phyloP scores from a whole-genome alignment of 2,329 filamentous ascomycete species.

The Massarina eburnea region DNA sequence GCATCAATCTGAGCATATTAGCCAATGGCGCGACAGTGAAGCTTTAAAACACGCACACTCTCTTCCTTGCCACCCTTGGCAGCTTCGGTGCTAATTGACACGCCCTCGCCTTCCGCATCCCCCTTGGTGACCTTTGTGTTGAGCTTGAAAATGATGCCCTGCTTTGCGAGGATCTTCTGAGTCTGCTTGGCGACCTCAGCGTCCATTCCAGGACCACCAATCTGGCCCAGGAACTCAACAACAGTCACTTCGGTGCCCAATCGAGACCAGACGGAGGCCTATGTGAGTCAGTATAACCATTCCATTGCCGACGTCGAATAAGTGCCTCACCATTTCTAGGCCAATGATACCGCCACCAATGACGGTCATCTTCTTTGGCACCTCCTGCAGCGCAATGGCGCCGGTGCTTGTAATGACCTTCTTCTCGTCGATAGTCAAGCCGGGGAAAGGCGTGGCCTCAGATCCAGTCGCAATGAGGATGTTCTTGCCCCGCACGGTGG shows the following conservation, averaged over 20 bases:
- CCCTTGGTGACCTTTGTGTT: conserved; percentile 92
- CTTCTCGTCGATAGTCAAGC: conserved; percentile 95
- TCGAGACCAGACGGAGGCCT: conserved; percentile 91
- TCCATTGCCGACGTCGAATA: neutral
- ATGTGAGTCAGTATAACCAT: conserved; percentile 21
- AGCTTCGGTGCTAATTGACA: conserved; percentile 84
- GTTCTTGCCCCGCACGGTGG: conserved; percentile 86
- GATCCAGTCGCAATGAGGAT: conserved; percentile 96
- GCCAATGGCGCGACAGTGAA: no score
- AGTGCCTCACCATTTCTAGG: conserved; percentile 78
- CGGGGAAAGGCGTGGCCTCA: conserved; percentile 94
- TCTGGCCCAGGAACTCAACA: conserved; percentile 93
- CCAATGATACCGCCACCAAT: conserved; percentile 99
- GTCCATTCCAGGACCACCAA: conserved; percentile 98
- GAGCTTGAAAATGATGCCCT: conserved; percentile 97
- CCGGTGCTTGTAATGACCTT: conserved; percentile 95
- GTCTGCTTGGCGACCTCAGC: conserved; percentile 84
- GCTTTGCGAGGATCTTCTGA: conserved; percentile 92
- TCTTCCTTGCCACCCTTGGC: conserved; percentile 96
- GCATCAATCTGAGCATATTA: conserved; percentile 72
- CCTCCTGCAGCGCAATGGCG: conserved; percentile 82
- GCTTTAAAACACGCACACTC: conserved; percentile 60
- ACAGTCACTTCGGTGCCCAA: conserved; percentile 94
- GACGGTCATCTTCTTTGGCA: conserved; percentile 95
- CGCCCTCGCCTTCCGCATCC: conserved; percentile 73